Base-by-base conservation (phyloP, 2,329 filamentous ascomycete genomes). In the Fonsecaea pedrosoi region DNA sequence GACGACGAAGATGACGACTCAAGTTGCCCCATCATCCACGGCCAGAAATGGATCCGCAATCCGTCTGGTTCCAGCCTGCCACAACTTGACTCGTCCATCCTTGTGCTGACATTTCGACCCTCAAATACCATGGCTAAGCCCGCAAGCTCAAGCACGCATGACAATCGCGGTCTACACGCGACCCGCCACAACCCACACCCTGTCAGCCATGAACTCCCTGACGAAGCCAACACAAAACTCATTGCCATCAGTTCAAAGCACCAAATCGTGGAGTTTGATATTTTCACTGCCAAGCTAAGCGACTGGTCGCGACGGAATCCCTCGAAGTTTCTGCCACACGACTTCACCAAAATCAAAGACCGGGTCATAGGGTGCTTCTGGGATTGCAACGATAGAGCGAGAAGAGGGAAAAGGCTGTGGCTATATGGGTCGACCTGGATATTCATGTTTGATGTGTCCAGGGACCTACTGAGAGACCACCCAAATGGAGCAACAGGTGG, bases 271-370 rank as follows among this genome's bases (percentile, higher is more conserved):
- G 87, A 95, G 62, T 92, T 98, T 77, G 87, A 96, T 73, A 86
- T 92, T 42, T 82, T 90, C n/a, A 84, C 86, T 56, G 94, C 94
- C 54, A 87, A 86, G 18, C 82, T 98, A 10, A 92, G 90, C 4
- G 86, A 91, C 40, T 99, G 95, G 95, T 92, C 92, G 8, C 86
- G 92, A 70, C 86, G 91, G 42, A 97, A 98, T 76, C 89, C 90
- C 4, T 87, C 89, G n/a, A 85, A 86, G 15, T 86, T 85, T 65
- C 87, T 97, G 21, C 95, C 93, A 0, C 82, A 84, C 2, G 86
- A 91, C 56, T 94, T 96, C 77, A 87, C 85, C 64, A 86, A 88
- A 70, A 86, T 93, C 30, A 87, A 90, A 67, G 93, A 97, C 76
- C 84, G 92, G 50, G 90, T 90, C 62, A 94, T 94, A 82, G 70